Evolutionary conservation across 768 basidiomycete species (phyloP).

Genomic region (Wakefieldia striispora): DNA sequence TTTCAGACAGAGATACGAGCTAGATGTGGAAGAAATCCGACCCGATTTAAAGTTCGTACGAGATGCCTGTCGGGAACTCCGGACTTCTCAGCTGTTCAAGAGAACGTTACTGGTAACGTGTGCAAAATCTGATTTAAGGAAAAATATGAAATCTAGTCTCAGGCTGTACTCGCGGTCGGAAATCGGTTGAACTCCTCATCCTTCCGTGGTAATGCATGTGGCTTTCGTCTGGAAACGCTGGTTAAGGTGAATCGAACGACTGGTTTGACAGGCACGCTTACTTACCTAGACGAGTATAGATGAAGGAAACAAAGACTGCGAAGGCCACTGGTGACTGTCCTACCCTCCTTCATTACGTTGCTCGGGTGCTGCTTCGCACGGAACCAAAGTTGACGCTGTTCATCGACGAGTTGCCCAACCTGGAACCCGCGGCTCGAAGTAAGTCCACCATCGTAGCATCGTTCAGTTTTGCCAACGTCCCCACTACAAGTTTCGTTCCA

Average conservation of each 20-base stretch:
- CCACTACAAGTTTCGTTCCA: constrained; percentile 65
- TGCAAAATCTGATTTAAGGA: neutral
- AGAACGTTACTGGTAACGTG: constrained; percentile 58
- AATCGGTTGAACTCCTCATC: constrained; percentile 81
- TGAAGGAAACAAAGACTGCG: constrained; percentile 80
- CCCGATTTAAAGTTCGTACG: constrained; percentile 77
- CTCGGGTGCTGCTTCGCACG: constrained; percentile 63
- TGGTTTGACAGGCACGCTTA: neutral
- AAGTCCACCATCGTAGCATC: neutral
- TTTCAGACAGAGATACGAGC: constrained; percentile 76
- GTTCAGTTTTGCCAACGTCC: neutral
- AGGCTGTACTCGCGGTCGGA: constrained; percentile 76
- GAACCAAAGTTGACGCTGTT: constrained; percentile 69
- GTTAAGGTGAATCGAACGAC: constrained; percentile 56
- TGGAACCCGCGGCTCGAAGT: constrained; percentile 86
- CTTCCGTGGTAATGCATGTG: constrained; percentile 80
- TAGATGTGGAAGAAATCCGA: constrained; percentile 80
- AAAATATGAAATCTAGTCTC: neutral
- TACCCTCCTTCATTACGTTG: constrained; percentile 90
- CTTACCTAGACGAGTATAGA: constrained; percentile 38
- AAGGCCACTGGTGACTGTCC: constrained; percentile 70
- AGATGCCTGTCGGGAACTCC: constrained; percentile 68
- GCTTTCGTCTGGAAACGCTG: constrained; percentile 82
- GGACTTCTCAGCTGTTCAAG: constrained; percentile 62
- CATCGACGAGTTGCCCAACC: constrained; percentile 73